These are phyloP conservation scores for Talaromyces sp. DNA, from an alignment of 2,329 filamentous ascomycete species.

Conservation along the genomic window DNA sequence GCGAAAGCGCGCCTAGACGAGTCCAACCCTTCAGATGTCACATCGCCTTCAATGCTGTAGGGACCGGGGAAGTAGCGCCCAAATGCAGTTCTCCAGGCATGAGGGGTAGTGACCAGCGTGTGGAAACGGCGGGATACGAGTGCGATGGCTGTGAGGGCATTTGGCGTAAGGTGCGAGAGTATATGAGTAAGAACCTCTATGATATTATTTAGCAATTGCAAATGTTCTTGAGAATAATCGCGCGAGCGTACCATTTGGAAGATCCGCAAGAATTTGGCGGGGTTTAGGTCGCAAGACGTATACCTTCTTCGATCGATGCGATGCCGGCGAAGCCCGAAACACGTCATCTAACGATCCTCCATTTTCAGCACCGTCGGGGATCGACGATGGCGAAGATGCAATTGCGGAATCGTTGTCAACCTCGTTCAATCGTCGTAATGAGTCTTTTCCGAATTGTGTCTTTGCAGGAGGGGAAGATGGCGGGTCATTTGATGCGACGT, in stretches of 20 bases:
- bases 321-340: constrained; percentile 6
- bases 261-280: constrained; percentile 51
- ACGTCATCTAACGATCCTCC: neutral
- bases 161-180: constrained; percentile 81
- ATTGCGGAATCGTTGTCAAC: constrained; percentile 21
- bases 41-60: constrained; percentile 51
- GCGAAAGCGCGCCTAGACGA: constrained; percentile 77
- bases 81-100: constrained; percentile 92
- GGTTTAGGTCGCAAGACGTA: constrained; percentile 44
- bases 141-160: constrained; percentile 75
- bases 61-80: constrained; percentile 83
- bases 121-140: constrained; percentile 87
- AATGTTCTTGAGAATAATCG: neutral
- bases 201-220: neutral
- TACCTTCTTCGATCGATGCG: constrained; percentile 46
- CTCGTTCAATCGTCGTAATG: constrained; percentile 31
- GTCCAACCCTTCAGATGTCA: constrained; percentile 52
- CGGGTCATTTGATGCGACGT: constrained; percentile 19
- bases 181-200: constrained; percentile 89
- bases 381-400: constrained; percentile 39
- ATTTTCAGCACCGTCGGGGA: constrained; percentile 45
- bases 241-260: constrained; percentile 72
- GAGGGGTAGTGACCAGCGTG: constrained; percentile 78
- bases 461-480: constrained; percentile 24
- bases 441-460: constrained; percentile 23